Evolutionary conservation across 495 filamentous ascomycete species (phyloP), one percentile per base, ranked within the genome.

Genomic region (Xylaria venustula): DNA sequence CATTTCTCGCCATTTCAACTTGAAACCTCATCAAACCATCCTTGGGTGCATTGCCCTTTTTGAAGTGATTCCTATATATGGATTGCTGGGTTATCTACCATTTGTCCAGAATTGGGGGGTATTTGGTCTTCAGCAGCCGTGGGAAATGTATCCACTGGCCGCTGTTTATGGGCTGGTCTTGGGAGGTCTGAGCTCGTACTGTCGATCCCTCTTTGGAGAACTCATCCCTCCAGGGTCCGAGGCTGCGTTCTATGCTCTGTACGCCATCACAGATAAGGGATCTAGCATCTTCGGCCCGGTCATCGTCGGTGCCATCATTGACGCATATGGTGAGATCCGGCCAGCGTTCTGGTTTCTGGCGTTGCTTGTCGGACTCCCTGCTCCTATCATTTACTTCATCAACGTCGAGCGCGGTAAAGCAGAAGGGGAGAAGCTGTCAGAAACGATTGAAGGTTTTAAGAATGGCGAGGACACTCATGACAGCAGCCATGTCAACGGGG

Each of bases 211-310:
- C 41, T 98, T 88, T 68, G 93, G 92, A 22, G 91, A 97, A 71
- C 80, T 98, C 34, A 86, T 98, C 64, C 94, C 94, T 22, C 91
- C 92, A 0, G 94, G 94, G 11, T 94, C 87, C 22, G 94, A 98
- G 76, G 92, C 94, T 2, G 91, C 94, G 0, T 98, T 98, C 71
- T 98, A 93, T 72, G 92, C 94, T 0, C 83, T 98, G 1, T 98
- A 96, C 66, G 93, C 94, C 5, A 97, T 98, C 61, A 98, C 94
- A 14, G 94, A 98, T 68, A 98, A 98, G 74, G 94, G 94, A 20
- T 94, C 90, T 7, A 94, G 90, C 68, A 79, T 98, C 17, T 97
- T 98, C 71, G 94, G 94, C 0, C 94, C 94, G 4, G 88, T 91
- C 2, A 93, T 98, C 68, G 95, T 98, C 1, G 94, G 94, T 3